These are phyloP conservation scores for Darksidea phi DNA, from an alignment of 495 filamentous ascomycete species.

Conservation along the genomic window DNA sequence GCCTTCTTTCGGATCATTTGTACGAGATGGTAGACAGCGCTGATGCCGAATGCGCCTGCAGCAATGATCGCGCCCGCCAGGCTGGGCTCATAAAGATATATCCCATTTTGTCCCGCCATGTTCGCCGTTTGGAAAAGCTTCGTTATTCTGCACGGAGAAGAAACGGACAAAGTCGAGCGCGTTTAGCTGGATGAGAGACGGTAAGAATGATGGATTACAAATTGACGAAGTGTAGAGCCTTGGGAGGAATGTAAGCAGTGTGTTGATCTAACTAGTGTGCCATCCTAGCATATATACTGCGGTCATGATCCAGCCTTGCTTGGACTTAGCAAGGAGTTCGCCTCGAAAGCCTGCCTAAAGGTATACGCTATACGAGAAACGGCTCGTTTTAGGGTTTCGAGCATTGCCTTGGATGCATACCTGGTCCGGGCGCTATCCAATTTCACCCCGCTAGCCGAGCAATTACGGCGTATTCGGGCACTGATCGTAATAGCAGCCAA, in stretches of 20 bases:
- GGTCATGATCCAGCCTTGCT: not conserved
- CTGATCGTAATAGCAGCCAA: not conserved
- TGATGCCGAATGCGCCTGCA: not conserved
- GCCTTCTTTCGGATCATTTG: constrained; percentile 7
- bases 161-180: not conserved
- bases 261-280: not conserved
- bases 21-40: constrained; percentile 1
- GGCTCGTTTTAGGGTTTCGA: not conserved
- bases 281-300: not conserved
- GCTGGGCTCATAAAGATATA: constrained; percentile 9
- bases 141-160: not conserved
- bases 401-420: not conserved
- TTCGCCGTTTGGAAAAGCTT: not conserved
- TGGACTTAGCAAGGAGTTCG: not conserved
- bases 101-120: constrained; percentile 5
- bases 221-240: not conserved
- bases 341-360: not conserved
- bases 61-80: not conserved
- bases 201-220: not conserved
- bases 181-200: not conserved
- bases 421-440: not conserved
- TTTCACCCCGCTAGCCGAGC: not conserved
- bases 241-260: not conserved
- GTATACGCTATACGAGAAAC: not conserved
- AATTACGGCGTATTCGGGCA: not conserved